Base-by-base conservation (phyloP, 345 rosid species). In the Lumnitzera racemosa region DNA sequence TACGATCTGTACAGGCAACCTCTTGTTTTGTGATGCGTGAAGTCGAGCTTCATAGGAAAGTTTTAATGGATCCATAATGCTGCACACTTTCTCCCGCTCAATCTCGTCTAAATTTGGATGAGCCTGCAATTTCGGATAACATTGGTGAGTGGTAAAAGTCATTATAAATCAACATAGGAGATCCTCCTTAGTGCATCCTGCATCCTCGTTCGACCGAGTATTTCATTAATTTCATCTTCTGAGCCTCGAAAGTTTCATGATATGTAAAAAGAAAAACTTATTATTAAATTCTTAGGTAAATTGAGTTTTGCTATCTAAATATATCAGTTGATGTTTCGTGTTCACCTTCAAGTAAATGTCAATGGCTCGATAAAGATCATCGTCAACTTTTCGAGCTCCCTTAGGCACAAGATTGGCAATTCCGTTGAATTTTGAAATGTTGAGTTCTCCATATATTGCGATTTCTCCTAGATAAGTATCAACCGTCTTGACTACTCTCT, bases 1-100 rank as follows among this genome's bases (percentile, higher is more conserved):
- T 23, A 89, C 91, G 7, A 85, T 77, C 58, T 85, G 89, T 5
- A 86, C 95, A 0, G 98, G 98, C 49, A 92, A 56, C 12, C 98
- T 71, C 73, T 89, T 92, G 90, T 92, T 92, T 68, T 89, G 83
- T 24, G 98, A 89, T 36, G 98, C 97, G 50, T 92, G 98, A 15
- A 84, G 72, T 61, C 97, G 80, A 25, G 98, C 98, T 66, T 89
- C 90, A 68, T 80, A 75, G 2, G 98, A 87, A 7, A 92, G 81
- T 70, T 87, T 92, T 46, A 92, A 57, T 10, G 96, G 82, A 15
- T 92, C 97, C 96, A 87, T 87, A 41, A 81, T 80, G 69, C 91
- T 84, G 63, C 98, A 92, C 0, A 79, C 83, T 67, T 92, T 92
- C 76, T 92, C 98, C 49, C 95, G 66, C 36, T 86, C 97, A 0